A percentile compares a stretch with the other conserved stretches of the same genome.
Conservation (phyloP, 305 asterid species). For the Fraxinus velutina region DNA sequence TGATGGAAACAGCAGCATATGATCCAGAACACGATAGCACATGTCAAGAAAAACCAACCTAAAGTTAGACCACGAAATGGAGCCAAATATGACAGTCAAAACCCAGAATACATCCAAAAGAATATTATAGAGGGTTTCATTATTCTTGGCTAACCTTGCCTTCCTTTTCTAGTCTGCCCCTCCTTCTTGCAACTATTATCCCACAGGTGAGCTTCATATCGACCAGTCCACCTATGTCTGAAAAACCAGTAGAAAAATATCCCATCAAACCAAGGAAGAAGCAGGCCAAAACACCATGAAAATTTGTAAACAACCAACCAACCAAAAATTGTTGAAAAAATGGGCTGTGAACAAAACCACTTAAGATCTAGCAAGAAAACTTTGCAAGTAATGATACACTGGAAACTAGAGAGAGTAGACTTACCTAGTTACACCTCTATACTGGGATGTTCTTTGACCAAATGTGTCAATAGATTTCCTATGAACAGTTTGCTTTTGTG, state of each 20-base stretch:
- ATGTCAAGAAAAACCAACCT: conserved; percentile 21
- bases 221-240: conserved; percentile 83
- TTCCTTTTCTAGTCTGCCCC: conserved; percentile 81
- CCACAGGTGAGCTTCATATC: conserved; percentile 85
- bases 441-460: conserved; percentile 95
- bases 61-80: conserved; percentile 8
- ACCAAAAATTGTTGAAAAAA: not conserved
- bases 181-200: conserved; percentile 84
- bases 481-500: conserved; percentile 64
- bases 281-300: not conserved
- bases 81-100: conserved; percentile 6
- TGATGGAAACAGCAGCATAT: conserved; percentile 38
- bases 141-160: conserved; percentile 51
- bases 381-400: not conserved
- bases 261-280: not conserved
- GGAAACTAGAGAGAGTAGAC: not conserved
- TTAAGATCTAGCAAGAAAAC: not conserved
- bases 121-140: conserved; percentile 3
- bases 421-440: conserved; percentile 89
- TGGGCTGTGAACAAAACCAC: not conserved
- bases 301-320: not conserved
- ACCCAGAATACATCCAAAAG: not conserved
- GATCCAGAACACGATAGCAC: conserved; percentile 23
- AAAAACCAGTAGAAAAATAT: not conserved
- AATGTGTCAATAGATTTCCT: conserved; percentile 85